Evolutionary conservation across 768 basidiomycete genomes (phyloP).

Genomic region (Dentipellis fragilis): DNA sequence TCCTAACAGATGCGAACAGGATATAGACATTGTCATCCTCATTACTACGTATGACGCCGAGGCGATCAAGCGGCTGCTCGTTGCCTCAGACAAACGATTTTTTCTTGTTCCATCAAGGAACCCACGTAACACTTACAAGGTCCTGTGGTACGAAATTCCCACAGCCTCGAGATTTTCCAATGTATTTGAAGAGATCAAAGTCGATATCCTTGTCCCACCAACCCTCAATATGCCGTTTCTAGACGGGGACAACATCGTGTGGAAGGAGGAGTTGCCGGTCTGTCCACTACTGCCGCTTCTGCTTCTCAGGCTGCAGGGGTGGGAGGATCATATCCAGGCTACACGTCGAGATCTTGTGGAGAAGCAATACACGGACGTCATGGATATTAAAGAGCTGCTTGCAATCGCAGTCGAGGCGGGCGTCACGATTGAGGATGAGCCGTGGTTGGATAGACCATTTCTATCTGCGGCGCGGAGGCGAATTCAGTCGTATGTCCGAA

Average conservation of each 20-base stretch:
- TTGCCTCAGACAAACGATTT: conserved; percentile 22
- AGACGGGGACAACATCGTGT: conserved; percentile 5
- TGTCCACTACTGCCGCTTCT: conserved; percentile 22
- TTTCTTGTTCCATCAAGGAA: conserved; percentile 28
- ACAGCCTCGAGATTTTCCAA: not conserved
- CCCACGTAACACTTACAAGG: conserved; percentile 28
- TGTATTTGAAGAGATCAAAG: conserved; percentile 22
- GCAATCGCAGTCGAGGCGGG: not conserved
- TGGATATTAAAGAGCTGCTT: conserved; percentile 33
- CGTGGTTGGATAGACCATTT: too few relatives aligned
- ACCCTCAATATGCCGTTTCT: conserved; percentile 19
- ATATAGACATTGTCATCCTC: conserved; percentile 37
- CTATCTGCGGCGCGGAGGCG: too few relatives aligned
- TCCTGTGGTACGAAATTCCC: conserved; percentile 27
- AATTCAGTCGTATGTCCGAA: too few relatives aligned
- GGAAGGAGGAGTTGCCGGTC: conserved; percentile 15
- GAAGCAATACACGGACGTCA: conserved; percentile 31
- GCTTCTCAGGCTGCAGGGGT: conserved; percentile 23
- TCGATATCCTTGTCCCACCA: conserved; percentile 24
- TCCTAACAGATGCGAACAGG: conserved; percentile 19
- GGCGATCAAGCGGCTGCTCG: conserved; percentile 30
- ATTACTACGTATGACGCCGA: conserved; percentile 24
- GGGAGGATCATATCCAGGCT: conserved; percentile 21
- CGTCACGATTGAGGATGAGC: too few relatives aligned
- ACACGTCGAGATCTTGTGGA: conserved; percentile 20